A percentile compares a stretch with the other conserved stretches of the same genome.
Conservation (phyloP, 2,329 filamentous ascomycete genomes). For the Epichloe scottii region DNA sequence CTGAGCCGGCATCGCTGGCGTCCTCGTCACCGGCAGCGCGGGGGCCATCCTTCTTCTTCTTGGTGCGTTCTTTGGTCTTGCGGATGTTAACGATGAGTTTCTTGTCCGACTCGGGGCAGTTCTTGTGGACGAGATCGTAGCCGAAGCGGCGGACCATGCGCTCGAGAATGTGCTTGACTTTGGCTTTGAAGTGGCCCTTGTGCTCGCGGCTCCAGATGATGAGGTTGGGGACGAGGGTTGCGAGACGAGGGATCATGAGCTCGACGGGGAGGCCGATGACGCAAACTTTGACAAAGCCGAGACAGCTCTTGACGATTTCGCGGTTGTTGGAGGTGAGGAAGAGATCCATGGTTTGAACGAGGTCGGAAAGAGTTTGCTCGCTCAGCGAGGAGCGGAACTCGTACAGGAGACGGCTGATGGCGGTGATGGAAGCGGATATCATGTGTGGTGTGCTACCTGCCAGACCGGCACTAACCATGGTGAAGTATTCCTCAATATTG, state of each 20-base stretch:
- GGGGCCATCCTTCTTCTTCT: constrained; percentile 70
- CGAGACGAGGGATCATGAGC: constrained; percentile 65
- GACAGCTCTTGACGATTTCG: constrained; percentile 86
- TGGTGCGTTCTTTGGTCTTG: constrained; percentile 83
- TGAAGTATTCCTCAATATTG: constrained; percentile 89
- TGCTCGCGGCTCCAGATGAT: constrained; percentile 97
- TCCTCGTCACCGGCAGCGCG: constrained; percentile 45
- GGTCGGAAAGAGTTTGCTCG: constrained; percentile 59
- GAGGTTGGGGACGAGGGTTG: constrained; percentile 71
- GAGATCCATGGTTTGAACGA: constrained; percentile 89
- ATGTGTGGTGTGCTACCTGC: constrained; percentile 90
- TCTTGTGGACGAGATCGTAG: constrained; percentile 62
- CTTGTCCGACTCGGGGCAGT: constrained; percentile 73
- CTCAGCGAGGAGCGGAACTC: constrained; percentile 68
- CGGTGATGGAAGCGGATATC: constrained; percentile 94
- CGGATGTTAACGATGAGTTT: constrained; percentile 91
- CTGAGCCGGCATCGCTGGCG: constrained; percentile 38
- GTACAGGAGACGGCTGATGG: constrained; percentile 83
- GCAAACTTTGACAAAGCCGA: constrained; percentile 95
- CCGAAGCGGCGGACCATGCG: constrained; percentile 88
- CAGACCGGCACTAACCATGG: constrained; percentile 93
- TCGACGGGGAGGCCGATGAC: constrained; percentile 73
- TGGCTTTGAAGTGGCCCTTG: constrained; percentile 91
- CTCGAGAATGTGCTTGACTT: constrained; percentile 97
- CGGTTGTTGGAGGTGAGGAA: constrained; percentile 95